These are phyloP conservation scores for Alternaria metachromatica DNA, from an alignment of 2,329 filamentous ascomycete genomes.

Conservation along the genomic window DNA sequence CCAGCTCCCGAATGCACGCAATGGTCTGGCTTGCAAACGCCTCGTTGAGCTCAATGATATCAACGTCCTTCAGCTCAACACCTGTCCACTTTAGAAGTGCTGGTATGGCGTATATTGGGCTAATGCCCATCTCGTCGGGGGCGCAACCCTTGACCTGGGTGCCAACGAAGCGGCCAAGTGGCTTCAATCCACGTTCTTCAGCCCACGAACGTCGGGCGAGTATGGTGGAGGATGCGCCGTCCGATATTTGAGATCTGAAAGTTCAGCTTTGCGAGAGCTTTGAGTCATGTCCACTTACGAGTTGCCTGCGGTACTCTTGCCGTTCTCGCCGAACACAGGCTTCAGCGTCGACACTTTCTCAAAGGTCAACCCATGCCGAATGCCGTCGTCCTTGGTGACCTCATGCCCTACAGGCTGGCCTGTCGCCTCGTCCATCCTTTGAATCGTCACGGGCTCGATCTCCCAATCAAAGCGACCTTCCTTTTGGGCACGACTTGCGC, in stretches of 20 bases:
- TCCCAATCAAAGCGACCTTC: conserved; percentile 89
- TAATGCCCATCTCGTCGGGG: conserved; percentile 95
- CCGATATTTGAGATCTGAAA: conserved; percentile 83
- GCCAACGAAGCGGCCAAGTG: conserved; percentile 91
- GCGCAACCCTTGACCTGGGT: conserved; percentile 90
- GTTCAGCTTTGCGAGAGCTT: conserved; percentile 3
- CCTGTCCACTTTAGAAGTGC: conserved; percentile 83
- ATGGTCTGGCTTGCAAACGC: conserved; percentile 97
- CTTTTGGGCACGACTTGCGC: conserved; percentile 88
- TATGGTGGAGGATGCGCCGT: conserved; percentile 87
- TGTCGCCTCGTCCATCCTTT: conserved; percentile 70
- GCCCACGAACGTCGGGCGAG: conserved; percentile 94
- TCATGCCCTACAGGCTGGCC: conserved; percentile 78
- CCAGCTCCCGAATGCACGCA: conserved; percentile 75
- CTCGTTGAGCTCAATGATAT: conserved; percentile 93
- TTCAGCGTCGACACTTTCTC: conserved; percentile 84
- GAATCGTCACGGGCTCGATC: conserved; percentile 84
- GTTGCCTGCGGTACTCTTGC: conserved; percentile 91
- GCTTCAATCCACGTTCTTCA: conserved; percentile 82
- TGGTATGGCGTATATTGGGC: conserved; percentile 72
- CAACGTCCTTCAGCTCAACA: conserved; percentile 79
- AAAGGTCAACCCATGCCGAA: conserved; percentile 84
- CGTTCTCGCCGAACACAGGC: conserved; percentile 87
- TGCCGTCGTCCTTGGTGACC: conserved; percentile 85
- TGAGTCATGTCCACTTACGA: conserved; percentile 23